Evolutionary conservation across 331 rosid genomes (phyloP).

Genomic region (Rosa hybrid): DNA sequence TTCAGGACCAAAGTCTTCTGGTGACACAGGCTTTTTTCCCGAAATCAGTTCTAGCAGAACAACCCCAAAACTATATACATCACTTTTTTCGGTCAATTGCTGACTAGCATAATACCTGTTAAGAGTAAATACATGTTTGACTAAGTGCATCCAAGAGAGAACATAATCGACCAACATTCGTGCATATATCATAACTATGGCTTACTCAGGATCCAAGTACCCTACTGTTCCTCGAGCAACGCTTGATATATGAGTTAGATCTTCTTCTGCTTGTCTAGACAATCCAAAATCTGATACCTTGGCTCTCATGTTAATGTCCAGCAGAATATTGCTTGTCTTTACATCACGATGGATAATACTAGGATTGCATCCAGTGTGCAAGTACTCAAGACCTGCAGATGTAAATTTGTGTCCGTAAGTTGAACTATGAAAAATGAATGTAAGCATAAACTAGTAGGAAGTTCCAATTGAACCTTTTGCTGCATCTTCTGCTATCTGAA

Average conservation of each 20-base stretch:
- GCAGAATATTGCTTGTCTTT: slow-evolving; percentile 90
- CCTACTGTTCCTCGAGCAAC: slow-evolving; percentile 94
- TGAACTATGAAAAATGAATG: slow-evolving; percentile 31
- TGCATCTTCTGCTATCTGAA: slow-evolving; percentile 89
- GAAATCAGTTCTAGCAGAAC: slow-evolving; percentile 87
- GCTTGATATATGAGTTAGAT: slow-evolving; percentile 89
- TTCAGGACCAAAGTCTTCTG: slow-evolving; percentile 84
- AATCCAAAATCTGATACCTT: slow-evolving; percentile 96
- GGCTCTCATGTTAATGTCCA: slow-evolving; percentile 95
- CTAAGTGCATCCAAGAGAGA: slow-evolving; percentile 22
- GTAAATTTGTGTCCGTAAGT: slow-evolving; percentile 20
- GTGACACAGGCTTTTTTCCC: slow-evolving; percentile 80
- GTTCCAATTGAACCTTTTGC: slow-evolving; percentile 70
- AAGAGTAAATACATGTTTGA: slow-evolving; percentile 17
- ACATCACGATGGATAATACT: slow-evolving; percentile 95
- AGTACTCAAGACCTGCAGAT: slow-evolving; percentile 82
- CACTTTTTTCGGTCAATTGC: slow-evolving; percentile 93
- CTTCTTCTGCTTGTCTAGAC: slow-evolving; percentile 92
- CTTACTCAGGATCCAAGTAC: slow-evolving; percentile 97
- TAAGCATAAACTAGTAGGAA: slow-evolving; percentile 21
- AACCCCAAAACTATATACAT: slow-evolving; percentile 92
- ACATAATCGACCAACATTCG: neutral
- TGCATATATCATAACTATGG: slow-evolving; percentile 13
- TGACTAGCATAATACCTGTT: slow-evolving; percentile 89
- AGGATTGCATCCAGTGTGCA: slow-evolving; percentile 97